Conservation (phyloP, 768 basidiomycete species). For the Mycena galericulata region DNA sequence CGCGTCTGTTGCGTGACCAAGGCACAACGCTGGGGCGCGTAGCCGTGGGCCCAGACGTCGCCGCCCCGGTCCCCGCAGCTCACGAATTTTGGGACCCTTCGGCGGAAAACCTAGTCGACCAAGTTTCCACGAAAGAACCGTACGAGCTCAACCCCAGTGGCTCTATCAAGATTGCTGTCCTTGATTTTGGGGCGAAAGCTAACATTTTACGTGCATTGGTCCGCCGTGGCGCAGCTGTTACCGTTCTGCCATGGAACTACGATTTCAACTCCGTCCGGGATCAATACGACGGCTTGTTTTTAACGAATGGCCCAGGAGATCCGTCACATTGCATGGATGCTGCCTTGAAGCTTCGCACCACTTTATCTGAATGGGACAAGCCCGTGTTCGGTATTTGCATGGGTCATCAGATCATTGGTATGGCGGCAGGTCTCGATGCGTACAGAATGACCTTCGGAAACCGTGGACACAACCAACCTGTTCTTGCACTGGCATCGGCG, state of each 20-base stretch:
- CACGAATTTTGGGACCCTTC: constrained; percentile 96
- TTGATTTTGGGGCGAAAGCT: constrained; percentile 98
- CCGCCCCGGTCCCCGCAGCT: constrained; percentile 65
- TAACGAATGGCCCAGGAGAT: constrained; percentile 97
- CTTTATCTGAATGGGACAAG: constrained; percentile 89
- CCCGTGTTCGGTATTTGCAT: constrained; percentile 99
- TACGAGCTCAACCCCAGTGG: constrained; percentile 91
- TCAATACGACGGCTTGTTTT: constrained; percentile 93
- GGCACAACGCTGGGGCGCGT: constrained; percentile 96
- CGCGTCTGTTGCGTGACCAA: constrained; percentile 92
- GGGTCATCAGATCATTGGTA: constrained; percentile 98
- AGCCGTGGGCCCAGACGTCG: constrained; percentile 81
- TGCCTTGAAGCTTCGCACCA: constrained; percentile 81
- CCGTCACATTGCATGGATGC: constrained; percentile 91
- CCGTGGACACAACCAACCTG: constrained; percentile 98
- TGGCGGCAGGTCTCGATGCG: constrained; percentile 96
- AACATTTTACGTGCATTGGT: constrained; percentile 96
- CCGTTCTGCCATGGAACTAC: constrained; percentile 97
- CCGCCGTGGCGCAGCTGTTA: constrained; percentile 90
- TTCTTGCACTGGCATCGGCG: constrained; percentile 91
- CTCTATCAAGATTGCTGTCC: constrained; percentile 91
- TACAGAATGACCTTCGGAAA: constrained; percentile 99
- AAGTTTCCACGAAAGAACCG: constrained; percentile 87
- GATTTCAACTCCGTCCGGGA: constrained; percentile 95
- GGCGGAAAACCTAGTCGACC: constrained; percentile 91